Base-by-base conservation (phyloP, 1,284 basidiomycete species). In the Cryptococcus neoformans region DNA sequence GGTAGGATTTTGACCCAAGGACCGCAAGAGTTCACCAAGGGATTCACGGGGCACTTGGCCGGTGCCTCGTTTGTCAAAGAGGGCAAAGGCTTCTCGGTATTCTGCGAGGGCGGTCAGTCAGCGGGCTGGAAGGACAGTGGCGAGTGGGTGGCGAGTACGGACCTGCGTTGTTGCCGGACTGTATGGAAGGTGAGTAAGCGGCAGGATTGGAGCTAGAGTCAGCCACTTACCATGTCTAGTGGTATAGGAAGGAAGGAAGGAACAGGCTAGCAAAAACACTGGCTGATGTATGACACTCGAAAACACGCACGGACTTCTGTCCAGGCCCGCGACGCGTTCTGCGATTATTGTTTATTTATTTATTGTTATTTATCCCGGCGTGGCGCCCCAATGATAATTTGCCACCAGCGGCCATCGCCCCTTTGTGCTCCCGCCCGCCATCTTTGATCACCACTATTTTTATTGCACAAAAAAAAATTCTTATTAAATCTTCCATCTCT, bases 1-100 rank as follows among this genome's bases (percentile, higher is more conserved):
- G 0, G 96, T 99, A 6, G 95, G 95, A 78, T 99, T 99, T 81
- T 99, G 95, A 1, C 96, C 96, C 1, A 99, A 81, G 0, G 93
- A 92, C 51, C 96, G 87, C 16, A 99, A 81, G 6, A 99, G 85
- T 78, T 99, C 95, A n/a, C 95, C 95, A 1, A 99, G 82, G 0
- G 87, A 89, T 65, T 94, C 90, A 14, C 89, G 82, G 8, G 91
- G 87, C 39, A 99, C 90, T 44, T 88, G 83, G 16, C 93, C 92
- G 2, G 89, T 91, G 37, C 95, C 94, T 68, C 88, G 87, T 82
- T 99, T 99, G 82, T 99, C 95, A 75, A 98, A 98, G 34, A 99
- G 87, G 38, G 93, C 92, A 73, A 98, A 97, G 5, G 94, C 94
- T 78, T 97, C 93, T 70, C 92, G 91, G 83, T 92, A 93, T 79